Base-by-base conservation (phyloP, 108 stramenopile genomes). In the Conticribra guillardii region DNA sequence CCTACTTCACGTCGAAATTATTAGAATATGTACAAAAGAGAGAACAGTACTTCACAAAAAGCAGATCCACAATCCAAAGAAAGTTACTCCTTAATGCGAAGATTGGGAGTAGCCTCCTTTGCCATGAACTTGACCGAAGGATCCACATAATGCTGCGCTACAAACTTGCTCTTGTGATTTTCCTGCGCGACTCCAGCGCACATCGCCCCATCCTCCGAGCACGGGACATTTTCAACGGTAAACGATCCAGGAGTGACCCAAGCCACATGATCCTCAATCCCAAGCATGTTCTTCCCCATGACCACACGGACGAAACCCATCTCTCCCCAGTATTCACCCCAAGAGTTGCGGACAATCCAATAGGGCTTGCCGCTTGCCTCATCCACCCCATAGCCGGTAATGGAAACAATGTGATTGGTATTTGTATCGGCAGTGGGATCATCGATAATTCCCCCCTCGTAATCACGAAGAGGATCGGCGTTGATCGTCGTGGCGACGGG, bases 291-390 rank as follows among this genome's bases (percentile, higher is more conserved):
- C 59, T 89, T 74, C 4, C 94, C 96, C 33, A 89, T 57, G 23
- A 84, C 82, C 44, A 97, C 62, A 8, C 83, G 75, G 67, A 85
- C 82, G 54, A 86, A 97, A 1, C 83, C 83, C 78, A 82, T 79
- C 59, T 89, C 88, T 7, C 66, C 66, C 66, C 66, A 67, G 41
- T 67, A 67, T 0, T 23, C 37, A 28, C 76, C 89, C 89, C 87
- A 91, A 21, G 79, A 79, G 79, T 98, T 97, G 41, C 97, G 81
- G 45, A 96, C 73, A 68, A 97, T 94, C 96, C 96, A 98, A 68
- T 94, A 89, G 55, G 79, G 59, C 34, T 60, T 81, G 15, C 87
- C 82, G 7, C 76, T 75, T 23, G 85, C 76, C 29, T 77, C 67
- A 71, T 97, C 89, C 41, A 62, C 73, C 2, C 96, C 97, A 95